A percentile compares a stretch with the other conserved stretches of the same genome.
phyloP scores from a whole-genome alignment of 306 rosid genomes.

The Boehmeria nivea region DNA sequence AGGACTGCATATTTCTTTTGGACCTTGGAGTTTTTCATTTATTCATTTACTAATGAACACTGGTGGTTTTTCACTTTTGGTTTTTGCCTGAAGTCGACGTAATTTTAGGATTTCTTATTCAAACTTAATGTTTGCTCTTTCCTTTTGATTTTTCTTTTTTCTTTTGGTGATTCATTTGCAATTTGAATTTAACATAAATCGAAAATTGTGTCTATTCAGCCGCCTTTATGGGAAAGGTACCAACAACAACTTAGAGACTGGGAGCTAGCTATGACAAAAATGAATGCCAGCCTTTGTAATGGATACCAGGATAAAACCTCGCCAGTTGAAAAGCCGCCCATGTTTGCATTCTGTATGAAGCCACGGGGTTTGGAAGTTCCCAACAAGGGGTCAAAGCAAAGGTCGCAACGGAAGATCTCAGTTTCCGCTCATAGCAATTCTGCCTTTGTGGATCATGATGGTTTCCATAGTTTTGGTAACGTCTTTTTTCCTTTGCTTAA shows the following conservation, averaged over 20 bases:
- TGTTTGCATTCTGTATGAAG: slow-evolving; percentile 92
- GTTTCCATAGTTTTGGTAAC: slow-evolving; percentile 57
- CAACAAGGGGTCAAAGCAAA: slow-evolving; percentile 73
- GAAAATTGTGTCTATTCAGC: slow-evolving; percentile 38
- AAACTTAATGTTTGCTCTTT: not conserved
- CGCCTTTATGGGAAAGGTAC: slow-evolving; percentile 80
- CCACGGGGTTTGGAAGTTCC: slow-evolving; percentile 84
- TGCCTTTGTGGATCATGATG: slow-evolving; percentile 57
- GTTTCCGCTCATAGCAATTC: slow-evolving; percentile 52
- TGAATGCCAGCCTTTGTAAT: slow-evolving; percentile 26
- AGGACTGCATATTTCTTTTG: too few relatives aligned
- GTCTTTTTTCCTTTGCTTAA: slow-evolving; percentile 7
- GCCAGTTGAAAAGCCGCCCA: slow-evolving; percentile 72
- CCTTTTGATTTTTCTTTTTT: not conserved
- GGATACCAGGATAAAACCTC: slow-evolving; percentile 48
- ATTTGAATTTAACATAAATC: too few relatives aligned
- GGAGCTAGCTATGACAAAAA: slow-evolving; percentile 62
- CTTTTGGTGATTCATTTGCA: too few relatives aligned
- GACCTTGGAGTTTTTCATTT: too few relatives aligned
- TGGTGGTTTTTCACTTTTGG: too few relatives aligned
- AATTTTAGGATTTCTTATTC: too few relatives aligned
- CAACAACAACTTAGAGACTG: slow-evolving; percentile 68
- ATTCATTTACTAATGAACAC: too few relatives aligned
- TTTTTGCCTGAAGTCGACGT: too few relatives aligned
- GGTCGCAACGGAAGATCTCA: slow-evolving; percentile 72